phyloP scores from a whole-genome alignment of 2,329 filamentous ascomycete genomes.

The Aspergillus nomiae region DNA sequence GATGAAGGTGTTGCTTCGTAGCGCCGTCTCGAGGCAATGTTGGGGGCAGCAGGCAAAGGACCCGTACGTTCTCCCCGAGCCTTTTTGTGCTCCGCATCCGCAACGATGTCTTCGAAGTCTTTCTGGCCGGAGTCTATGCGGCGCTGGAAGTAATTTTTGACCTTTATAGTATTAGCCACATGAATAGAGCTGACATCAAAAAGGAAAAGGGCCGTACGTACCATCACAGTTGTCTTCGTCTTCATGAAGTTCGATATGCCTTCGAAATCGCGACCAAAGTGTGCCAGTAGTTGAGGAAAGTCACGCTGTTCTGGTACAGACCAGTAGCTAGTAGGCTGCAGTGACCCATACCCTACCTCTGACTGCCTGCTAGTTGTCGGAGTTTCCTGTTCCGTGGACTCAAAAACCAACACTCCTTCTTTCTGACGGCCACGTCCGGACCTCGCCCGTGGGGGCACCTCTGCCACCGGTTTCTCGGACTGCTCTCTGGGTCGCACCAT shows the following conservation, averaged over 20 bases:
- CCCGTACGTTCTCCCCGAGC: constrained; percentile 47
- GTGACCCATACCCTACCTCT: constrained; percentile 39
- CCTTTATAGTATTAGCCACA: constrained; percentile 30
- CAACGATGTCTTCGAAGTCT: constrained; percentile 47
- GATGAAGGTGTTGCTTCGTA: constrained; percentile 49
- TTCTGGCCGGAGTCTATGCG: constrained; percentile 46
- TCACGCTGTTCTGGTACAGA: constrained; percentile 53
- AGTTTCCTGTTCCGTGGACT: constrained; percentile 35
- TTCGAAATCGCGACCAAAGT: constrained; percentile 53
- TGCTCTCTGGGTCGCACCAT: constrained; percentile 30
- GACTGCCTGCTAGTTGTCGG: constrained; percentile 23
- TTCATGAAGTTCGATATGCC: constrained; percentile 54
- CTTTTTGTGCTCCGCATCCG: constrained; percentile 48
- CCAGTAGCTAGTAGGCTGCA: constrained; percentile 54
- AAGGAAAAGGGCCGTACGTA: constrained; percentile 37
- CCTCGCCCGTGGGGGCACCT: constrained; percentile 27
- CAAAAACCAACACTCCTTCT: constrained; percentile 39
- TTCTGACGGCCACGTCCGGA: constrained; percentile 33
- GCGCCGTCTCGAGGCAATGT: constrained; percentile 49
- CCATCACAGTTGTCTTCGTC: constrained; percentile 55
- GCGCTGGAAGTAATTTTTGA: constrained; percentile 53
- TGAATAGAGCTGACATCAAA: background rate
- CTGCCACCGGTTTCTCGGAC: constrained; percentile 26
- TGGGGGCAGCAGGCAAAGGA: constrained; percentile 44
- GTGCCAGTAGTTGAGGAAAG: constrained; percentile 47